Percentiles rank a stretch among this genome's conserved stretches.
phyloP scores from a whole-genome alignment of 2,329 filamentous ascomycete genomes.

The Hymenoscyphus linearis region DNA sequence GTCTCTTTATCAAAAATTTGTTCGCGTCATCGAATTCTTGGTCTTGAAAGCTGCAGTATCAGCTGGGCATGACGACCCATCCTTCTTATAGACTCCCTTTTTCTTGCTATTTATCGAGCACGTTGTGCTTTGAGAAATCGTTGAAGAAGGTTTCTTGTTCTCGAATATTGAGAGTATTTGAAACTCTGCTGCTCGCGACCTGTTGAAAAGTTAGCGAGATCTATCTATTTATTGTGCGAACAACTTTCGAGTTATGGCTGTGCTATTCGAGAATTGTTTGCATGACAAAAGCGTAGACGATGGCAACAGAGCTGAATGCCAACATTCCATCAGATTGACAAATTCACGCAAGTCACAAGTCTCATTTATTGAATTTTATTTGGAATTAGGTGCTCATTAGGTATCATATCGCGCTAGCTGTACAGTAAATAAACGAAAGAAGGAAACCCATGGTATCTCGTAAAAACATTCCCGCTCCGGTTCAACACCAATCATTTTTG shows the following conservation, averaged over 20 bases:
- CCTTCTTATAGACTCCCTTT: background rate
- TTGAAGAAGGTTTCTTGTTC: too few relatives aligned
- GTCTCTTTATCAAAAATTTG: background rate
- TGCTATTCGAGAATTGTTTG: background rate
- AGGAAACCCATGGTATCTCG: slow-evolving; percentile 1
- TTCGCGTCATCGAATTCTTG: background rate
- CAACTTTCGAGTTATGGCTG: background rate
- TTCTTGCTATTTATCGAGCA: background rate
- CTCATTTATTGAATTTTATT: background rate
- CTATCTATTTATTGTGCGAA: background rate
- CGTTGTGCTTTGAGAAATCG: background rate
- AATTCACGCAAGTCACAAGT: too few relatives aligned
- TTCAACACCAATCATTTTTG: background rate
- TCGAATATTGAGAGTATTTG: too few relatives aligned
- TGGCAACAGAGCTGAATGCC: too few relatives aligned
- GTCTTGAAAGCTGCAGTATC: background rate
- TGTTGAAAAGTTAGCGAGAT: background rate
- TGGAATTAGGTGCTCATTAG: background rate
- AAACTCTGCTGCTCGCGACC: too few relatives aligned
- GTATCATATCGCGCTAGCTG: slow-evolving; percentile 2
- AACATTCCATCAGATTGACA: too few relatives aligned
- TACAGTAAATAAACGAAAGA: background rate
- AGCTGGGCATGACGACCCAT: background rate
- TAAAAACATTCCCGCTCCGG: background rate
- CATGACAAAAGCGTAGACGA: background rate